These are phyloP conservation scores for Citeromyces hawaiiensis DNA, from an alignment of 1,139 yeast genomes.

Conservation along the genomic window DNA sequence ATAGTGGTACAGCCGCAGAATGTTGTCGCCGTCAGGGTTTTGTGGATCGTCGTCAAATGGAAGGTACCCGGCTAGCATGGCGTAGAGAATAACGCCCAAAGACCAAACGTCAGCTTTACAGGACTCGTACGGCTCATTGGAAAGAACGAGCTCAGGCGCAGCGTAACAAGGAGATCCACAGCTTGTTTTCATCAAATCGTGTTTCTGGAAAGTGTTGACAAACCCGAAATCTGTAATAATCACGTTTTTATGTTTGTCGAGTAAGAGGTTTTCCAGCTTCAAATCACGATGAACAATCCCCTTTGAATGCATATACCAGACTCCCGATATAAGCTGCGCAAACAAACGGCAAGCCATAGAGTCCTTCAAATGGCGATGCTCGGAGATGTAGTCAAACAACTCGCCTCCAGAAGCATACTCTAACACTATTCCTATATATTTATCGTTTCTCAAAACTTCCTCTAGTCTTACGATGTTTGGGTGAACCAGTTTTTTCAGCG, in stretches of 20 bases:
- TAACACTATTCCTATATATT: slow-evolving; percentile 88
- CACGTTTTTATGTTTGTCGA: slow-evolving; percentile 72
- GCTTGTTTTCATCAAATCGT: slow-evolving; percentile 84
- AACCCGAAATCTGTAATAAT: slow-evolving; percentile 80
- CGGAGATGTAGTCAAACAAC: slow-evolving; percentile 81
- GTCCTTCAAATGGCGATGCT: slow-evolving; percentile 79
- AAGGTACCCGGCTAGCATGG: slow-evolving; percentile 93
- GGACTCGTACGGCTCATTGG: slow-evolving; percentile 84
- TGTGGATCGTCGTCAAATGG: slow-evolving; percentile 98
- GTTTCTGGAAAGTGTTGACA: slow-evolving; percentile 62
- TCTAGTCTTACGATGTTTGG: slow-evolving; percentile 88
- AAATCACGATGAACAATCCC: slow-evolving; percentile 77
- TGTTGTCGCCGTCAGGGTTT: slow-evolving; percentile 93
- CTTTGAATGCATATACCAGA: slow-evolving; percentile 76
- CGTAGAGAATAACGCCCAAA: slow-evolving; percentile 86
- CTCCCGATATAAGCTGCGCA: slow-evolving; percentile 90
- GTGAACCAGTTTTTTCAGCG: slow-evolving; percentile 73
- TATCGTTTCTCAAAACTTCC: slow-evolving; percentile 88
- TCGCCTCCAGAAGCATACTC: slow-evolving; percentile 98
- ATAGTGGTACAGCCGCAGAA: slow-evolving; percentile 80
- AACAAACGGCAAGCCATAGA: slow-evolving; percentile 74
- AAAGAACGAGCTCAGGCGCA: slow-evolving; percentile 90
- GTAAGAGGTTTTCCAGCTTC: slow-evolving; percentile 56
- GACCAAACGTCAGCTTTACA: slow-evolving; percentile 96
- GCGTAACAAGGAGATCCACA: slow-evolving; percentile 99